Evolutionary conservation across 371 early-diverging fungal genomes (phyloP), one percentile per base, ranked within the genome.

Genomic region (Chytridium lagenaria): DNA sequence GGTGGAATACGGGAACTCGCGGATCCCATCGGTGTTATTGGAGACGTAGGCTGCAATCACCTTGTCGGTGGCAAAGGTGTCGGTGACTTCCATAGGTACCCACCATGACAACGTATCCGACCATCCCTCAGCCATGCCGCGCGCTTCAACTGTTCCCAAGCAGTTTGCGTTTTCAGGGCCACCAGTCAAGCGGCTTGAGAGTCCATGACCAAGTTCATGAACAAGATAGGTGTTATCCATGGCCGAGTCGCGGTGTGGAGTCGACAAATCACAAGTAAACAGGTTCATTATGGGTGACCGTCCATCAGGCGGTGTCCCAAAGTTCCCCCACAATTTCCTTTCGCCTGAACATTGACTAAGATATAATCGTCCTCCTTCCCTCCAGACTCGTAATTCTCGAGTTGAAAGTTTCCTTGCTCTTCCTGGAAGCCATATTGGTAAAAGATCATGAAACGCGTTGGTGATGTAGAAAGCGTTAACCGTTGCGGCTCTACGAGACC

Each of bases 51-150:
- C 79, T 1, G 95, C 95, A 89, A 94, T 92, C 26, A 85, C 81
- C 76, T 88, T 88, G 34, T 90, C 87, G 38, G 84, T 81, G 5
- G 78, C 73, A 59, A 88, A 85, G 28, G 84, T 85, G 77, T 85
- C 77, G 5, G 76, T 69, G 30, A 72, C 59, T 34, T 84, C 87
- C 85, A 90, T 86, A 30, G 90, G 87, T 75, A 94, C 83, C 50
- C 90, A 85, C 36, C 92, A 91, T 19, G 93, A 95, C 66, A 94
- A 84, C 75, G 91, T 90, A 72, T 96, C 97, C 49, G 95, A 93
- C 95, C 95, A 95, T 59, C 97, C 97, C 83, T 96, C 97, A 66
- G 95, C 95, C 93, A 96, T 92, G 66, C 95, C 95, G 65, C 93
- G 94, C 7, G 94, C 87, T 83, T 94, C 92, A 65, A 90, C 90